Evolutionary conservation across 2,329 filamentous ascomycete species (phyloP).

Genomic region (Fusarium brachygibbosum): DNA sequence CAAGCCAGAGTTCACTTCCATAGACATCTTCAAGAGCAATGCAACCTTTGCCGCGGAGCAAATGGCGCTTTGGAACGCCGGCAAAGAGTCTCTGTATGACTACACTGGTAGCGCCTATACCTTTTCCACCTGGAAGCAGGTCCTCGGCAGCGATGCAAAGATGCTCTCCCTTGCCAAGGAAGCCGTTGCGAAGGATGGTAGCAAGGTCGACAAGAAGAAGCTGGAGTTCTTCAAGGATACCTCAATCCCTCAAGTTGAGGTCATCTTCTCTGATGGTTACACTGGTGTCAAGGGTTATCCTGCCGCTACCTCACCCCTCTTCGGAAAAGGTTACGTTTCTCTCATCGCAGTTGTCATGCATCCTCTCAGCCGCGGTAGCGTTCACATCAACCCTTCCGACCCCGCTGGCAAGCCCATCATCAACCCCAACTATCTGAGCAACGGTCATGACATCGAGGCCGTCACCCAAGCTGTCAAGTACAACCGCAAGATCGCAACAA

Average conservation of each 20-base stretch:
- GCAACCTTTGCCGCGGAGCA: slow-evolving; percentile 33
- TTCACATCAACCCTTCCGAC: slow-evolving; percentile 41
- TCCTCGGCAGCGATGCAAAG: slow-evolving; percentile 27
- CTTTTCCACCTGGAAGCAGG: slow-evolving; percentile 44
- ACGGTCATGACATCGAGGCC: slow-evolving; percentile 52
- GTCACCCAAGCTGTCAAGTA: slow-evolving; percentile 52
- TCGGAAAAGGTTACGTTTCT: slow-evolving; percentile 55
- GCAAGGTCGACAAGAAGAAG: slow-evolving; percentile 56
- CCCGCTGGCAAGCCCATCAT: slow-evolving; percentile 41
- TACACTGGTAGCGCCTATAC: slow-evolving; percentile 41
- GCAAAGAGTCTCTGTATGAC: slow-evolving; percentile 39
- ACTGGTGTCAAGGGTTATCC: slow-evolving; percentile 50
- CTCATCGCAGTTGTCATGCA: slow-evolving; percentile 71
- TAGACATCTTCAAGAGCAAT: slow-evolving; percentile 40
- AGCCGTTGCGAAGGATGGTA: slow-evolving; percentile 48
- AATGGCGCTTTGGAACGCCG: slow-evolving; percentile 39
- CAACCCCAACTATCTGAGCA: slow-evolving; percentile 46
- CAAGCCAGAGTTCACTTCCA: slow-evolving; percentile 28
- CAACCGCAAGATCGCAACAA: slow-evolving; percentile 49
- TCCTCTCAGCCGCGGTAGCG: slow-evolving; percentile 61
- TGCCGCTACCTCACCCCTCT: slow-evolving; percentile 44
- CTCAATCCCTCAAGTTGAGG: slow-evolving; percentile 46
- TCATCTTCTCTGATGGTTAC: slow-evolving; percentile 51
- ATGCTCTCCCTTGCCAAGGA: slow-evolving; percentile 30
- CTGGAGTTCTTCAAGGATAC: slow-evolving; percentile 55